These are phyloP conservation scores for Venturia carpophila DNA, from an alignment of 2,329 filamentous ascomycete species.

Conservation along the genomic window DNA sequence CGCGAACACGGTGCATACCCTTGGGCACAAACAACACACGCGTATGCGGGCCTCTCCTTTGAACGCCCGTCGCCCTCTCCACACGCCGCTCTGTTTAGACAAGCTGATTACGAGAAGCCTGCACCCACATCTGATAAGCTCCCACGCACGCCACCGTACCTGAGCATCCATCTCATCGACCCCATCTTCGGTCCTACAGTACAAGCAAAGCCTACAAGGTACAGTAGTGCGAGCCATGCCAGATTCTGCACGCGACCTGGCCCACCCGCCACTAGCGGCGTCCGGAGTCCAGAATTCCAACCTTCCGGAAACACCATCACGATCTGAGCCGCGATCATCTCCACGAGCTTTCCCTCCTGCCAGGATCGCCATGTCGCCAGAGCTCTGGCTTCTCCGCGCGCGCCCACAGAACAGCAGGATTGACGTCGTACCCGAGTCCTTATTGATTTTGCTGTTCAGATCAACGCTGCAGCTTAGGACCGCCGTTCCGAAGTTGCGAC, in stretches of 20 bases:
- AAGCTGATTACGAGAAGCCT: neutral
- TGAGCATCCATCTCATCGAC: neutral
- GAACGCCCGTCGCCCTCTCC: no score
- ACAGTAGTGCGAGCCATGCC: neutral
- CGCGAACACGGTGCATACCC: no score
- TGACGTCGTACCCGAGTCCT: neutral
- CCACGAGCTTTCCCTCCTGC: neutral
- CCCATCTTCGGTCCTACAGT: neutral
- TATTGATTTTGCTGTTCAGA: no score
- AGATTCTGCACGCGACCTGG: neutral
- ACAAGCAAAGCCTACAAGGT: no score
- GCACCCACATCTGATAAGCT: slow-evolving; percentile 3
- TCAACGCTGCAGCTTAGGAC: no score
- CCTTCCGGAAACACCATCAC: neutral
- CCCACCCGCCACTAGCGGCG: neutral
- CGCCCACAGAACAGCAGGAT: neutral
- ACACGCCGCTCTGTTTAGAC: neutral
- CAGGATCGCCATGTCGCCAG: neutral
- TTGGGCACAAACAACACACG: no score
- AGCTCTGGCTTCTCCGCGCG: slow-evolving; percentile 1
- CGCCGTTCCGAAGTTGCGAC: no score
- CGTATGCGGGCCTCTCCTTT: no score
- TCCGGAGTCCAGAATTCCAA: neutral
- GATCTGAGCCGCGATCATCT: neutral
- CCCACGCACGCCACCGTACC: neutral